phyloP scores from a whole-genome alignment of 495 filamentous ascomycete genomes.

The Trichodelitschia bisporula region DNA sequence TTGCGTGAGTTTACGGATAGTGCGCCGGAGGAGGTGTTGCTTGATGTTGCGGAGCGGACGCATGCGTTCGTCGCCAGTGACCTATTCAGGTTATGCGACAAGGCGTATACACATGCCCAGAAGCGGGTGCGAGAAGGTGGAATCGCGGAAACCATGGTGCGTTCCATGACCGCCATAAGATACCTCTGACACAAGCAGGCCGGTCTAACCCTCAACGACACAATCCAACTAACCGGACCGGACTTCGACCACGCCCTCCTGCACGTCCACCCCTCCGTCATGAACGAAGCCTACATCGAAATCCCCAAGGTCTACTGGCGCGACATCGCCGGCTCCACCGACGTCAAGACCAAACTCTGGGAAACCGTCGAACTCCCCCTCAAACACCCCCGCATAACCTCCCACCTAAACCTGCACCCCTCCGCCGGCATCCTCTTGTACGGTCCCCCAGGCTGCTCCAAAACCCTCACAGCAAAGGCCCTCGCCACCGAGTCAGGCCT shows the following conservation, averaged over 20 bases:
- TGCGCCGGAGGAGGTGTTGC: constrained; percentile 11
- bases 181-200: background rate
- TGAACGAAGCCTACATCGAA: constrained; percentile 76
- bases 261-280: constrained; percentile 50
- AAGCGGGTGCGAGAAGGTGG: constrained; percentile 7
- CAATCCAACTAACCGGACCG: background rate
- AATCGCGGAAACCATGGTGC: constrained; percentile 3
- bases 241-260: constrained; percentile 32
- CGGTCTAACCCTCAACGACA: constrained; percentile 1
- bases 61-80: constrained; percentile 49
- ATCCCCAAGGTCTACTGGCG: constrained; percentile 68
- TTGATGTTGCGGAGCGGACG: constrained; percentile 26
- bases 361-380: constrained; percentile 40
- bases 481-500: constrained; percentile 76
- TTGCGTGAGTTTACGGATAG: constrained; percentile 18
- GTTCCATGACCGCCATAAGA: background rate
- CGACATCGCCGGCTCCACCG: constrained; percentile 74
- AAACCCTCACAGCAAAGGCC: constrained; percentile 81
- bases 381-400: constrained; percentile 34
- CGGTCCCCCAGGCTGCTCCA: constrained; percentile 87
- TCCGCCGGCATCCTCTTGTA: constrained; percentile 76
- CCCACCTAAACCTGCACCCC: constrained; percentile 33
- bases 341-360: constrained; percentile 46
- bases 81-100: constrained; percentile 15
- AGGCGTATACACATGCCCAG: constrained; percentile 19